Base-by-base conservation (phyloP, 371 early-diverging fungal genomes). In the Mucor circinelloides region DNA sequence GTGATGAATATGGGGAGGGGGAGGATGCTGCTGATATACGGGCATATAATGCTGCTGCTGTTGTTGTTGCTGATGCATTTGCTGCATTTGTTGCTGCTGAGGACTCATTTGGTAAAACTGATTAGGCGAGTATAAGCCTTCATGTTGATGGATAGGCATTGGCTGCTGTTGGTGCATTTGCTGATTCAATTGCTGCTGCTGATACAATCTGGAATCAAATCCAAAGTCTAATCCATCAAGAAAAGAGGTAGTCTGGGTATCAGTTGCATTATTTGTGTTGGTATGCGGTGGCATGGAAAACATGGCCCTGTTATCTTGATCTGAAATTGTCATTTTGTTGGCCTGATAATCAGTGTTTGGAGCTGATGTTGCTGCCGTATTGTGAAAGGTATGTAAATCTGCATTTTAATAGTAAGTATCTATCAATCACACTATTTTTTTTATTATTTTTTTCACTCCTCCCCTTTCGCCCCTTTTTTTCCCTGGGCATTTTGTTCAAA, bases 301-400 rank as follows among this genome's bases (percentile, higher is more conserved):
- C 67, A 67, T 46, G 31, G 23, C 54, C 40, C 42, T 68, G 21
- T n/a, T 34, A 9, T 2, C 30, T 25, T 42, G 23, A 58, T 58
- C 58, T 48, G 66, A n/a, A 9, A 56, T 21, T 67, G 67, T 25
- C 25, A 61, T 23, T 44, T 60, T 50, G 8, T 25, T 55, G 6
- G 36, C 19, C 38, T 36, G 36, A 25, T 40, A 32, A 23, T n/a
- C 63, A 19, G 23, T 58, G 17, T 19, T 58, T 40, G 64, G 13
- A 28, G 25, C 27, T 44, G 63, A 31, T n/a, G 19, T 23, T 17
- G 59, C 19, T 32, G 71, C 6, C 42, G 56, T 46, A 36, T 54
- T 69, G 36, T 69, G 58, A 59, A 60, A 69, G 52, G 64, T 60
- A 64, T 69, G 69, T 50, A 69, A 64, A 69, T 64, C 69, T 69